Evolutionary conservation across 2,329 filamentous ascomycete genomes (phyloP).

Genomic region (Phoma sp.): DNA sequence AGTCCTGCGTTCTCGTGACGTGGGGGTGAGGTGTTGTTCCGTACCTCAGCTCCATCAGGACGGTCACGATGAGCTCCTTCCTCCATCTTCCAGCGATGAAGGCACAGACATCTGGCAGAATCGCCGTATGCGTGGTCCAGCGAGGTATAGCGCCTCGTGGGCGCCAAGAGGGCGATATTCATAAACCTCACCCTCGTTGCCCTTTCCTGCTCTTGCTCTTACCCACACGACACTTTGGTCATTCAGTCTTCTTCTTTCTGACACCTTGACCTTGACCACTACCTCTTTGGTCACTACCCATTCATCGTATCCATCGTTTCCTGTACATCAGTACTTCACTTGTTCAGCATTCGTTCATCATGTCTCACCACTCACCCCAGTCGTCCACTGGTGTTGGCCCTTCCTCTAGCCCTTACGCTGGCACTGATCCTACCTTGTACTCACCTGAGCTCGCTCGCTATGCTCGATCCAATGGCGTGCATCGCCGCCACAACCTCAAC

Average conservation of each 20-base stretch:
- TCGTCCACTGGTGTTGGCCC: conserved; percentile 31
- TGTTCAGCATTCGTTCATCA: conserved; percentile 29
- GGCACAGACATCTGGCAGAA: conserved; percentile 16
- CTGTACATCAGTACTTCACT: conserved; percentile 28
- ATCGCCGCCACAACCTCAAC: conserved; percentile 17
- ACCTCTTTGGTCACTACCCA: conserved; percentile 17
- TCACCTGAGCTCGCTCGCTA: conserved; percentile 35
- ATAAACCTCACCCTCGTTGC: conserved; percentile 19
- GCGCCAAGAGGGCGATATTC: conserved; percentile 3
- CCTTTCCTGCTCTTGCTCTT: conserved; percentile 26
- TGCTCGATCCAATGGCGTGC: conserved; percentile 4
- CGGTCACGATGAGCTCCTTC: conserved; percentile 12
- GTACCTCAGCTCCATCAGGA: not conserved
- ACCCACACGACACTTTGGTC: conserved; percentile 12
- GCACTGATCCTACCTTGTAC: conserved; percentile 40
- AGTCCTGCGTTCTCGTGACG: conserved; percentile 7
- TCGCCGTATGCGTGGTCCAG: conserved; percentile 3
- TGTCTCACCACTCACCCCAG: conserved; percentile 37
- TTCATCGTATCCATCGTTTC: conserved; percentile 28
- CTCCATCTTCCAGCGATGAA: conserved; percentile 9
- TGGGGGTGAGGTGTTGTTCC: conserved; percentile 3
- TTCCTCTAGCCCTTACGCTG: conserved; percentile 35
- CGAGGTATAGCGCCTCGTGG: conserved; percentile 12
- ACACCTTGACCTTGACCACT: conserved; percentile 27
- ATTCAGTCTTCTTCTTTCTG: conserved; percentile 22